Percentiles rank a stretch among this genome's conserved stretches.
Conservation (phyloP, 2,329 filamentous ascomycete genomes). For the Pyrenophora teres region DNA sequence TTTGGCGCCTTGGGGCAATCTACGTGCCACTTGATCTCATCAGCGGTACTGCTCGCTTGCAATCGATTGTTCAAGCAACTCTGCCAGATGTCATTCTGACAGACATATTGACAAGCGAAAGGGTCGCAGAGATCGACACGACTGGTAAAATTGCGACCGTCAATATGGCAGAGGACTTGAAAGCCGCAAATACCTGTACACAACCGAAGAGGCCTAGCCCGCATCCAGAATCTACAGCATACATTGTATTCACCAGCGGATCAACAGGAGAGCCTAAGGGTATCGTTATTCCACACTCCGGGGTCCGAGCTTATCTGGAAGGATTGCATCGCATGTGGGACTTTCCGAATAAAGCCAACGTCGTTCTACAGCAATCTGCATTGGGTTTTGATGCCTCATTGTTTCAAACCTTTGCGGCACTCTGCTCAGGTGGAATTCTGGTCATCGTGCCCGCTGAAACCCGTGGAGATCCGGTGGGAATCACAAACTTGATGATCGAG, state of each 20-base stretch:
- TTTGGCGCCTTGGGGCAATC: constrained; percentile 12
- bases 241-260: constrained; percentile 50
- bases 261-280: constrained; percentile 62
- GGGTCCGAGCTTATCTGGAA: neutral
- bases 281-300: constrained; percentile 19
- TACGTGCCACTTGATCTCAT: constrained; percentile 26
- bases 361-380: no score
- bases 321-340: no score
- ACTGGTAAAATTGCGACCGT: no score
- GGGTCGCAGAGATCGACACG: no score
- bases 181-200: no score
- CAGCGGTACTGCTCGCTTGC: constrained; percentile 4
- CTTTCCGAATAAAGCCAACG: no score
- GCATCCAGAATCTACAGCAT: no score
- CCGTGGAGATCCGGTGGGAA: constrained; percentile 43
- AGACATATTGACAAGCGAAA: no score
- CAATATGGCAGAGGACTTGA: no score
- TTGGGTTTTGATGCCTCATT: no score
- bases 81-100: constrained; percentile 40
- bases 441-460: constrained; percentile 35
- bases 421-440: neutral
- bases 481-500: constrained; percentile 46
- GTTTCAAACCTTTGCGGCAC: no score
- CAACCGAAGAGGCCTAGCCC: no score
- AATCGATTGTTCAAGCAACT: constrained; percentile 1